Conservation (phyloP, 148 eudicot genomes). For the Arbutus unedo region DNA sequence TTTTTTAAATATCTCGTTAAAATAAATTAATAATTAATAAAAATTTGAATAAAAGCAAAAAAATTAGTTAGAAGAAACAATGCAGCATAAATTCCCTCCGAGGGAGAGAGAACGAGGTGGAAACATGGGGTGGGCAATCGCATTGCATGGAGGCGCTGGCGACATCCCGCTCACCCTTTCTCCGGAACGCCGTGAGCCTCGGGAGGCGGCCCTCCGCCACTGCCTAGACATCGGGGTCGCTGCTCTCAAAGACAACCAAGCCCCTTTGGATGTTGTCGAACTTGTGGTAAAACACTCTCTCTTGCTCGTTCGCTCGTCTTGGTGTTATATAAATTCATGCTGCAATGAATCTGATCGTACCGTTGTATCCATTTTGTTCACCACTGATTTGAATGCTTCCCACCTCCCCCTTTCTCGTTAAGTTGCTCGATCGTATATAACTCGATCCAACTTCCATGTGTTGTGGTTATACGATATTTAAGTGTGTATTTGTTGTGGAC, state of each 20-base stretch:
- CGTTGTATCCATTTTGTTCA: neutral
- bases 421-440: neutral
- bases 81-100: neutral
- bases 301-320: neutral
- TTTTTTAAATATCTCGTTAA: too few relatives aligned
- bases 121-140: constrained; percentile 88
- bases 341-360: neutral
- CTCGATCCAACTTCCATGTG: neutral
- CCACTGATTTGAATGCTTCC: neutral
- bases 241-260: constrained; percentile 44
- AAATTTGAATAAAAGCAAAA: neutral
- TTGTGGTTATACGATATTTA: too few relatives aligned
- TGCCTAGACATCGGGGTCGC: constrained; percentile 65
- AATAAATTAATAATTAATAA: too few relatives aligned
- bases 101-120: neutral
- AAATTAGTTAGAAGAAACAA: neutral
- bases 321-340: neutral
- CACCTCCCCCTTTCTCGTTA: neutral
- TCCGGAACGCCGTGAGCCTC: constrained; percentile 44
- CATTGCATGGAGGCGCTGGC: constrained; percentile 93
- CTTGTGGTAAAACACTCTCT: constrained; percentile 54
- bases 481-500: neutral
- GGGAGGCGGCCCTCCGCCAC: constrained; percentile 59
- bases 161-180: constrained; percentile 65
- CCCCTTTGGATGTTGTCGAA: constrained; percentile 81